A percentile compares a stretch with the other conserved stretches of the same genome.
Evolutionary conservation across 495 filamentous ascomycete species (phyloP).

Genomic region (Melanomma pulvis-pyrius): DNA sequence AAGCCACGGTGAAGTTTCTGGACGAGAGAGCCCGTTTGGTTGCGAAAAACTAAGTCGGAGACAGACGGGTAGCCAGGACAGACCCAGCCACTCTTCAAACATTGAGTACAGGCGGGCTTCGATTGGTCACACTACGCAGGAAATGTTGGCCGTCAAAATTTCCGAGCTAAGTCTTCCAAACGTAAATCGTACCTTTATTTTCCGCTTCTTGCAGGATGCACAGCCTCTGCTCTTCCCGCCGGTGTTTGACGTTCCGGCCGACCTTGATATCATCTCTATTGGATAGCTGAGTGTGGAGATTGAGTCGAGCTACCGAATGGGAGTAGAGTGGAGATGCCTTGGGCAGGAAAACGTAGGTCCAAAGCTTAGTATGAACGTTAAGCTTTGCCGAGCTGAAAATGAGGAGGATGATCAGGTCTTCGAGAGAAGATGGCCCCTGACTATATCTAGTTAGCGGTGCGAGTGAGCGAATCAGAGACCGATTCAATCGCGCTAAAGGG

Average conservation of each 20-base stretch:
- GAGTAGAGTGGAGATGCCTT: not conserved
- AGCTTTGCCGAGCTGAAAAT: not conserved
- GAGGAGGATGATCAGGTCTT: not conserved
- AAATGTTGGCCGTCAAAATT: not conserved
- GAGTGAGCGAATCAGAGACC: not conserved
- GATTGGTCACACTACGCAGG: not conserved
- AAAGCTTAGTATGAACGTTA: not conserved
- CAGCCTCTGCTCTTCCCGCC: not conserved
- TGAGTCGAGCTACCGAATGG: not conserved
- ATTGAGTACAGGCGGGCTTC: not conserved
- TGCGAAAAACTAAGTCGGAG: not conserved
- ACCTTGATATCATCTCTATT: not conserved
- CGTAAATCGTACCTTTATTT: not conserved
- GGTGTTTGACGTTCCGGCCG: not conserved
- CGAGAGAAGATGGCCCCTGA: not conserved
- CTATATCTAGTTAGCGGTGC: not conserved
- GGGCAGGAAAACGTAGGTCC: not conserved
- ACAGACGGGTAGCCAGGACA: not conserved
- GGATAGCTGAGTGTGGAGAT: not conserved
- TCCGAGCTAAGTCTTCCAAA: not conserved
- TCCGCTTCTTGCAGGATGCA: slow-evolving; percentile 4
- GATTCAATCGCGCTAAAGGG: not conserved
- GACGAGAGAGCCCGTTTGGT: not conserved
- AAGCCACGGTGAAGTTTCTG: not conserved
- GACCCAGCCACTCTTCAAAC: not conserved